These are phyloP conservation scores for Dictyophora rubrovolvata DNA, from an alignment of 768 basidiomycete genomes.

Conservation along the genomic window DNA sequence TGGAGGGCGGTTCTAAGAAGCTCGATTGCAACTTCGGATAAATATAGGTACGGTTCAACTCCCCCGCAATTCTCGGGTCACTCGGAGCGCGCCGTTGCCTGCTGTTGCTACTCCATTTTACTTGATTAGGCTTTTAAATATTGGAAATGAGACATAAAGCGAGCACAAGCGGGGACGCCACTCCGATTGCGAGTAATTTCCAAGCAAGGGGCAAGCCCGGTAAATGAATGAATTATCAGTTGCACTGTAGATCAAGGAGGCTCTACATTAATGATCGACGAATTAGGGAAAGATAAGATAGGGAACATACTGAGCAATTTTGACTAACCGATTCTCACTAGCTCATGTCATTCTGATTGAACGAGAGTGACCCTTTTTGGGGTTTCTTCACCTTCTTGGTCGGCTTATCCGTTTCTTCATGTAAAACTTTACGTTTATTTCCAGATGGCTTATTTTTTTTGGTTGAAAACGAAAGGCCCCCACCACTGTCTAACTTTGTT, in stretches of 20 bases:
- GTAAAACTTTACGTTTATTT: slow-evolving; percentile 1
- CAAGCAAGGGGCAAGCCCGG: too few relatives aligned
- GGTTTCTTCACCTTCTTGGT: slow-evolving; percentile 50
- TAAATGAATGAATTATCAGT: too few relatives aligned
- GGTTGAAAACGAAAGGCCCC: slow-evolving; percentile 5
- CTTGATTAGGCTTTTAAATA: neutral
- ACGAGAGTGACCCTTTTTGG: slow-evolving; percentile 30
- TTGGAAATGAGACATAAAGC: too few relatives aligned
- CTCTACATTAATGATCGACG: too few relatives aligned
- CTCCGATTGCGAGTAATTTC: too few relatives aligned
- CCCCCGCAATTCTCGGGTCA: neutral
- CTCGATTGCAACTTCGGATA: neutral
- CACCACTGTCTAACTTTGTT: neutral
- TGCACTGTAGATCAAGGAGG: too few relatives aligned
- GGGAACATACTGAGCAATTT: too few relatives aligned
- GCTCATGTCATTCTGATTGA: slow-evolving; percentile 13
- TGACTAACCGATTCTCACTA: neutral
- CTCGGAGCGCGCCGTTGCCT: neutral
- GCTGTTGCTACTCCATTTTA: neutral
- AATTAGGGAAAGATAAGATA: neutral
- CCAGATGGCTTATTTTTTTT: slow-evolving; percentile 3
- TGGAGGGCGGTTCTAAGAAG: neutral
- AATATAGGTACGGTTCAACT: neutral
- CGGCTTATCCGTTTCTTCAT: slow-evolving; percentile 17
- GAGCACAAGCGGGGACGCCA: too few relatives aligned